phyloP scores from a whole-genome alignment of 2,329 filamentous ascomycete genomes.

The Aspergillus sp. region DNA sequence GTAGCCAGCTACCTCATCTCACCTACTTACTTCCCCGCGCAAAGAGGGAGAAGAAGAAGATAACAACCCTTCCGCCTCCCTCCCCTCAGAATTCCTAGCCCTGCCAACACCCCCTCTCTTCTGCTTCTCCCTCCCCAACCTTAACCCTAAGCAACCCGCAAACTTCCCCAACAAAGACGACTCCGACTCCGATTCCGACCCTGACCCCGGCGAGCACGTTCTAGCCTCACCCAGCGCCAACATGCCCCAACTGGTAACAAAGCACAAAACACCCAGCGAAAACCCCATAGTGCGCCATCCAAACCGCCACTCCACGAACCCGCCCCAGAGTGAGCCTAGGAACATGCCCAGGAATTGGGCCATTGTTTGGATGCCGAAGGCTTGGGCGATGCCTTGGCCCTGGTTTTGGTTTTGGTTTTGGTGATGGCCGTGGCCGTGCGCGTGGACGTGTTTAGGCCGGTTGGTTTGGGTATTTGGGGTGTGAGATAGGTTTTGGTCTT shows the following conservation, averaged over 20 bases:
- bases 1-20: background rate
- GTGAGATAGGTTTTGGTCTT: background rate
- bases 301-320: slow-evolving; percentile 37
- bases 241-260: slow-evolving; percentile 28
- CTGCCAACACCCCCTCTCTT: background rate
- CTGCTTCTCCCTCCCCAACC: background rate
- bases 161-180: slow-evolving; percentile 4
- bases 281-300: slow-evolving; percentile 33
- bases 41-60: background rate
- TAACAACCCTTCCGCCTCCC: slow-evolving; percentile 4
- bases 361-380: slow-evolving; percentile 66
- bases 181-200: background rate
- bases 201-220: background rate
- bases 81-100: background rate
- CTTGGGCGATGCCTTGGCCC: slow-evolving; percentile 58
- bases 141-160: background rate
- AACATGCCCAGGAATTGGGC: slow-evolving; percentile 61
- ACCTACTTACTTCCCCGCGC: background rate
- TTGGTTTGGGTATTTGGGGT: background rate
- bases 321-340: slow-evolving; percentile 59
- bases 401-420: background rate
- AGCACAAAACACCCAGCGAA: slow-evolving; percentile 29
- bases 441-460: background rate
- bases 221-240: slow-evolving; percentile 17
- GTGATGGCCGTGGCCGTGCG: too few relatives aligned